A percentile compares a stretch with the other conserved stretches of the same genome.
These are phyloP conservation scores for Protomyces pachydermus DNA, from an alignment of 1,139 yeast species.

Conservation along the genomic window DNA sequence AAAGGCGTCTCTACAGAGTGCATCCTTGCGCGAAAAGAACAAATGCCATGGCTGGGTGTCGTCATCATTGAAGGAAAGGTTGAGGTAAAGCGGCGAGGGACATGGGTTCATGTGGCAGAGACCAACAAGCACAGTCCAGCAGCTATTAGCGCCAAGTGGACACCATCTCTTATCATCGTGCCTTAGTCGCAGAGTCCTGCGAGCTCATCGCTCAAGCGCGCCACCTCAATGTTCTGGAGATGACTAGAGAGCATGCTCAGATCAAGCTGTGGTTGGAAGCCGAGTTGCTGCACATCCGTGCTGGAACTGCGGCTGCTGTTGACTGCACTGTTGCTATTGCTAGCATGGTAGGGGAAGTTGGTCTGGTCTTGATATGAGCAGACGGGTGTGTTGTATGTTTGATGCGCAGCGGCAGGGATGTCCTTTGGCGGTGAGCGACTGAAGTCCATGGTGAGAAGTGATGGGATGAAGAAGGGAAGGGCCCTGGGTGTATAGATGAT, in stretches of 20 bases:
- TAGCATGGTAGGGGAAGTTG: conserved; percentile 4
- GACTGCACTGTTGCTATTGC: not conserved
- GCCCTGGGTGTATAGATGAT: no score
- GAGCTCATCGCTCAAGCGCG: conserved; percentile 18
- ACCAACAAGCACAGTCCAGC: no score
- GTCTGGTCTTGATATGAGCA: conserved; percentile 5
- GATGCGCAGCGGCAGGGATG: not conserved
- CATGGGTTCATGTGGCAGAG: no score
- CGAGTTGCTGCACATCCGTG: not conserved
- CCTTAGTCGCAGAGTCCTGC: not conserved
- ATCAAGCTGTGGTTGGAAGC: conserved; percentile 4
- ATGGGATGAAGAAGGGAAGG: not conserved
- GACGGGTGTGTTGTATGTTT: not conserved
- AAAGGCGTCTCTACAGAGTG: no score
- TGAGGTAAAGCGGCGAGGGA: no score
- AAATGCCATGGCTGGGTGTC: no score
- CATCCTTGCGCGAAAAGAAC: no score
- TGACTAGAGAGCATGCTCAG: conserved; percentile 3
- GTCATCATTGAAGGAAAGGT: no score
- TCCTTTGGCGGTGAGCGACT: not conserved
- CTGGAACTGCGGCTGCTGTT: not conserved
- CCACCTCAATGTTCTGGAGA: conserved; percentile 13
- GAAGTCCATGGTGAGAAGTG: not conserved
- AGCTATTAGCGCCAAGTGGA: no score
- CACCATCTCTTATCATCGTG: no score